Evolutionary conservation across 1,284 basidiomycete genomes (phyloP), one percentile per base, ranked within the genome.

Genomic region (Rugosomyces carneus): DNA sequence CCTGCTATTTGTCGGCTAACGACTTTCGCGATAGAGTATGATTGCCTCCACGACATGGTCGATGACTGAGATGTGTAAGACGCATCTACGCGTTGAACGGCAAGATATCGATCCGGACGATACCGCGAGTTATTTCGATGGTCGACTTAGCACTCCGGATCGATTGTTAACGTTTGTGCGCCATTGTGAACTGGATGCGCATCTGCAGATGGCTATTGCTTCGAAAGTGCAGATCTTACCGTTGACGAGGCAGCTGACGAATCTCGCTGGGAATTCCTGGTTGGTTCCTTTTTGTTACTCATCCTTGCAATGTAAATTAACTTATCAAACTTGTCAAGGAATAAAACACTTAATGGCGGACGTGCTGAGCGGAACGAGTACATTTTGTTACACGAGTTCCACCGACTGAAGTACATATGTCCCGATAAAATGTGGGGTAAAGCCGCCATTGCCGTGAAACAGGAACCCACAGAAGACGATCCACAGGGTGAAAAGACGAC

Each of bases 341-440:
- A 93, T 65, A 89, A 93, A 58, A 97, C 94, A 0, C 66, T 97
- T 39, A 94, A 93, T 56, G 91, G 93, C 55, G 95, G 95, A 56
- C 91, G 96, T 52, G 94, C 96, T 0, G 94, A 98, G 62, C 88
- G 96, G 29, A 99, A 99, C 68, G 96, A 99, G 67, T 99, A 95
- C 72, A 99, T 99, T 78, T 68, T 99, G 50, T 74, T 99, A 15
- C 96, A 99, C 67, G 94, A 98, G 62, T 99, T 99, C 71, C 93
- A 99, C 63, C 80, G 86, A 6, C 79, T 95, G 42, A 97, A 97
- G 68, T 98, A 94, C 62, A 83, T 99, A 53, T 93, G 92, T 57
- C 96, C 96, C 0, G 95, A 99, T 73, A 99, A 98, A 67, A 74
- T 77, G 1, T 89, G 80, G 63, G 89, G 88, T 32, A 91, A 89